Conservation (phyloP, 768 basidiomycete species). For the Mycena amicta region DNA sequence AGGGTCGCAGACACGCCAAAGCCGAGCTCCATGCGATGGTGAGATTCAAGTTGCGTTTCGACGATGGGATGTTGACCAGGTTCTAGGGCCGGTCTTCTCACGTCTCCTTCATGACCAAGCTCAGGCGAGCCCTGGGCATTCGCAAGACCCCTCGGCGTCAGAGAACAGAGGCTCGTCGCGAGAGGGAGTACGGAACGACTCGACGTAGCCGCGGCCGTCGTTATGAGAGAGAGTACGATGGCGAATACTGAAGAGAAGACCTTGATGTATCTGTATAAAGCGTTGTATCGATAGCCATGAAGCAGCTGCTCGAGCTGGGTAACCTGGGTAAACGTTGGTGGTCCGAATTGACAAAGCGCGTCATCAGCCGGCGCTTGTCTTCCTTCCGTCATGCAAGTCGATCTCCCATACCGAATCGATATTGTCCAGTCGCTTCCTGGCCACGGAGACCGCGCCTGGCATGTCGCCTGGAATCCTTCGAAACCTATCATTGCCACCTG, state of each 20-base stretch:
- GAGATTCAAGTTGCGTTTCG: no score
- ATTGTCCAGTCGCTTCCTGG: slow-evolving; percentile 48
- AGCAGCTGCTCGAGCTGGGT: neutral
- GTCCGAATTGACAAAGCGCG: neutral
- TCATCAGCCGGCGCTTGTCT: neutral
- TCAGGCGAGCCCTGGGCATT: slow-evolving; percentile 56
- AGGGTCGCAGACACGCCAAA: slow-evolving; percentile 50
- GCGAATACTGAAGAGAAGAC: neutral
- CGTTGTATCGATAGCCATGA: neutral
- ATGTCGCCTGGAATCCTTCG: slow-evolving; percentile 84
- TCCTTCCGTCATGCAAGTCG: slow-evolving; percentile 14
- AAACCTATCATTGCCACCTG: slow-evolving; percentile 87
- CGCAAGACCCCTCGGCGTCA: slow-evolving; percentile 42
- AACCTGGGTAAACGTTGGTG: no score
- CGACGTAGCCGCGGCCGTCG: slow-evolving; percentile 1
- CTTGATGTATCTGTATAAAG: neutral
- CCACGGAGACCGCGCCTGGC: slow-evolving; percentile 87
- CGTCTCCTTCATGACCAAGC: slow-evolving; percentile 52
- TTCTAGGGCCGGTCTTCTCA: slow-evolving; percentile 48
- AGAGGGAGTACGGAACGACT: slow-evolving; percentile 1
- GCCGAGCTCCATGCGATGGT: slow-evolving; percentile 50
- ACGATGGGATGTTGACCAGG: no score
- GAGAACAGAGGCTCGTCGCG: neutral
- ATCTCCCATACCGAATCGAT: slow-evolving; percentile 33
- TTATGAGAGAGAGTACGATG: neutral